A percentile compares a stretch with the other conserved stretches of the same genome.
phyloP scores from a whole-genome alignment of 805 yeast genomes.

The Metschnikowia henanensis region DNA sequence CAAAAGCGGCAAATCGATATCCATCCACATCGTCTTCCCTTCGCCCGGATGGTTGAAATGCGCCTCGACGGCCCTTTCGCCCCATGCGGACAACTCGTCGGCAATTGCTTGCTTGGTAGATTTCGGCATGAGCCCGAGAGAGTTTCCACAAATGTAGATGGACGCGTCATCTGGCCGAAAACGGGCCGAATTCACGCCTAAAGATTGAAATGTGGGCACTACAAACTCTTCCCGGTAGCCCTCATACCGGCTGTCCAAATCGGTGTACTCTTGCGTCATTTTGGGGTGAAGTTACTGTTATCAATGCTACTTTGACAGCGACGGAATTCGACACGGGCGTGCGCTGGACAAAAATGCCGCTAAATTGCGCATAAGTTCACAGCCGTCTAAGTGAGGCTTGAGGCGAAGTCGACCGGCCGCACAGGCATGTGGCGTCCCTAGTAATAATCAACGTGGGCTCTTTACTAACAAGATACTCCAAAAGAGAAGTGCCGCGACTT shows the following conservation, averaged over 20 bases:
- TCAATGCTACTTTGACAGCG: neutral
- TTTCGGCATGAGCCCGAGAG: slow-evolving; percentile 88
- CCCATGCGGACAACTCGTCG: slow-evolving; percentile 82
- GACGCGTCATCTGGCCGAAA: slow-evolving; percentile 24
- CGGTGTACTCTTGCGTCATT: neutral
- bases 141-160: slow-evolving; percentile 85
- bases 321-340: neutral
- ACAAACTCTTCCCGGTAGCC: slow-evolving; percentile 48
- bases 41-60: slow-evolving; percentile 70
- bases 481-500: no score
- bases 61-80: slow-evolving; percentile 74
- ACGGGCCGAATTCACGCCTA: slow-evolving; percentile 44
- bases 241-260: slow-evolving; percentile 25
- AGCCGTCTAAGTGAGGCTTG: no score
- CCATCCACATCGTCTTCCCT: slow-evolving; percentile 72
- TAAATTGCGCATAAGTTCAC: no score
- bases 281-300: neutral
- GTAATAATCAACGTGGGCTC: no score
- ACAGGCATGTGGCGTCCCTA: no score
- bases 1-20: slow-evolving; percentile 75
- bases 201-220: slow-evolving; percentile 64
- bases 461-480: no score
- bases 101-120: slow-evolving; percentile 54
- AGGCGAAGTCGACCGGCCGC: no score
- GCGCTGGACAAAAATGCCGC: neutral